phyloP scores from a whole-genome alignment of 2,329 filamentous ascomycete species.

The Cytospora schulzeri region DNA sequence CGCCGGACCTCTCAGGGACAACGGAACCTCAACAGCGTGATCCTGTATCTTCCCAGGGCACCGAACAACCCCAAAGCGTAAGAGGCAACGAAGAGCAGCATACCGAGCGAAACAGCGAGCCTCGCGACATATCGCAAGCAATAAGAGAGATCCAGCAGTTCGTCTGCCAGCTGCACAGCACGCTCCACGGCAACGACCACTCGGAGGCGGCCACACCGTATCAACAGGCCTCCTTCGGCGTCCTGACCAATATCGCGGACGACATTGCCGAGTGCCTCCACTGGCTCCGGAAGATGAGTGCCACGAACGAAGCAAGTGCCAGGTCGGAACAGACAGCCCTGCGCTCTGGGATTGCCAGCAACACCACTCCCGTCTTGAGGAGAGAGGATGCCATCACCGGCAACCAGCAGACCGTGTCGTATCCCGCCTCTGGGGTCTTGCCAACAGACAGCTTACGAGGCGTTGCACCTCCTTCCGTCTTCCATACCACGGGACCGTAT shows the following conservation, averaged over 20 bases:
- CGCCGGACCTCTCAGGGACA: neutral
- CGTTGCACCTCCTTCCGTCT: neutral
- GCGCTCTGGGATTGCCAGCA: neutral
- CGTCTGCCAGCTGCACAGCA: neutral
- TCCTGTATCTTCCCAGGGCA: neutral
- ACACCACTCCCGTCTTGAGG: neutral
- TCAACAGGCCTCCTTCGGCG: neutral
- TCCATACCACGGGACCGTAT: neutral
- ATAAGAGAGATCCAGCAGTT: neutral
- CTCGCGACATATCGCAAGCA: neutral
- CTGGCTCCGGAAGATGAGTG: neutral
- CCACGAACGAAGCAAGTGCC: neutral
- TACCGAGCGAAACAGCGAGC: neutral
- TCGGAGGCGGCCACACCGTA: neutral
- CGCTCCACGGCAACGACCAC: neutral
- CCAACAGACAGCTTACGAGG: neutral
- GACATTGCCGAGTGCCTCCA: slow-evolving; percentile 8
- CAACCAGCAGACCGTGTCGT: neutral
- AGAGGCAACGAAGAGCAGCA: too few species aligned
- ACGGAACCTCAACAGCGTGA: neutral
- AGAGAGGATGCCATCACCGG: neutral
- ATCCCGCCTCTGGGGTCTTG: neutral
- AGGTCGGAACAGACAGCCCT: neutral
- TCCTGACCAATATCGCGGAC: neutral
- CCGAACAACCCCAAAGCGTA: neutral